Base-by-base conservation (phyloP, 495 filamentous ascomycete species). In the Trypethelium eluteriae region DNA sequence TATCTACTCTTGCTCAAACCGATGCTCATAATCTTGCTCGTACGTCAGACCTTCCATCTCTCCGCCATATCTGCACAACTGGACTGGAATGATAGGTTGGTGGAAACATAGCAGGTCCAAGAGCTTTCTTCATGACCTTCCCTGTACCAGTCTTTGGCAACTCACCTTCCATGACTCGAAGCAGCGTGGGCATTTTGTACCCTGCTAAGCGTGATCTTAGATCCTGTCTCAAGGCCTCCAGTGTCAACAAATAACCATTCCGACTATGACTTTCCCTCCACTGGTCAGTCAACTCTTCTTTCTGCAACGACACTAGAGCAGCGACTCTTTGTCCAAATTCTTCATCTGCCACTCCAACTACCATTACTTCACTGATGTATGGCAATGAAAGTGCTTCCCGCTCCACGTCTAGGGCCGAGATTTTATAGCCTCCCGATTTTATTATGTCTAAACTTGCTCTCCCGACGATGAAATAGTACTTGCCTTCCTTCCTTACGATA, bases 301-400 rank as follows among this genome's bases (percentile, higher is more conserved):
- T 67, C 53, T 73, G 71, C 9, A 82, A 67, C n/a, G 73, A 76
- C 25, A 83, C 64, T 3, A 77, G 76, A 7, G 78, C 81, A n/a
- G 76, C 81, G 16, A 83, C 81, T n/a, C 81, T 72, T 64, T 83
- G 79, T 2, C 81, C 80, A 67, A 75, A 81, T 64, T 80, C 78
- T 16, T 79, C 73, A 64, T 81, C 79, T 6, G 72, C 66, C n/a
- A 81, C 78, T 0, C 79, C 77, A 9, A 81, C 77, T 2, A 80
- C 73, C 77, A 81, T 81, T 25, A 76, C 78, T 69, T 81, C 79
- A 4, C 71, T 69, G 10, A 79, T 70, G 64, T 80, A 78, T 3
- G 75, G 71, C 62, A 80, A 62, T 0, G 70, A 68, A 32, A 79
- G 56, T 36, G 78, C 72, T 72, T 81, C 76, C n/a, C 77, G 69